These are phyloP conservation scores for Penicillium coprophilum DNA, from an alignment of 495 filamentous ascomycete genomes.

Conservation along the genomic window DNA sequence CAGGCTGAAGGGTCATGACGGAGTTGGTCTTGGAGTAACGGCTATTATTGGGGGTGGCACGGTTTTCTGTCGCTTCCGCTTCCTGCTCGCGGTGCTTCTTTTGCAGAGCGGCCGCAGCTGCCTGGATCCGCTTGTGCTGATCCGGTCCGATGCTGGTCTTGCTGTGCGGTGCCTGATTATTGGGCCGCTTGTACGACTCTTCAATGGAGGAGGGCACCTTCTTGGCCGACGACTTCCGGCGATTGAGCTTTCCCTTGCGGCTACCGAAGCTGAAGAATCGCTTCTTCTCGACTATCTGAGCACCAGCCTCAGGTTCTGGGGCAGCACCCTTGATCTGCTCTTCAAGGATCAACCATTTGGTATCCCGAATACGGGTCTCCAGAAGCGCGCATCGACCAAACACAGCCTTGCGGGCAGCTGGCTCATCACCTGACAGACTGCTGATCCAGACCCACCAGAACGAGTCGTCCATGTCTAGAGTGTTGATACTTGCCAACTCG, in stretches of 20 bases:
- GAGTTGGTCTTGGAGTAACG: conserved; percentile 78
- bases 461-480: conserved; percentile 85
- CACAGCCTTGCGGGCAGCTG: conserved; percentile 76
- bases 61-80: conserved; percentile 29
- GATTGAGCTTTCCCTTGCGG: conserved; percentile 61
- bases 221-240: conserved; percentile 66
- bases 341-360: conserved; percentile 91
- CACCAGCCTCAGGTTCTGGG: conserved; percentile 76
- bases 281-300: conserved; percentile 93
- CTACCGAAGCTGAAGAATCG: conserved; percentile 81
- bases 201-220: conserved; percentile 46
- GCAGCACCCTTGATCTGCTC: conserved; percentile 96
- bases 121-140: conserved; percentile 88
- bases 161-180: conserved; percentile 59
- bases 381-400: conserved; percentile 93
- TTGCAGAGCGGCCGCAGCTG: conserved; percentile 79
- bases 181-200: conserved; percentile 50
- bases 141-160: conserved; percentile 89
- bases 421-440: conserved; percentile 89
- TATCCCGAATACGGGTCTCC: conserved; percentile 77
- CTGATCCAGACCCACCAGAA: conserved; percentile 99
- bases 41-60: conserved; percentile 2
- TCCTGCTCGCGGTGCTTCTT: conserved; percentile 63
- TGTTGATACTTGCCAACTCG: conserved; percentile 87
- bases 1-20: conserved; percentile 83